Percentiles rank a stretch among this genome's conserved stretches.
phyloP scores from a whole-genome alignment of 495 filamentous ascomycete genomes.

The Astrocystis sublimbata region DNA sequence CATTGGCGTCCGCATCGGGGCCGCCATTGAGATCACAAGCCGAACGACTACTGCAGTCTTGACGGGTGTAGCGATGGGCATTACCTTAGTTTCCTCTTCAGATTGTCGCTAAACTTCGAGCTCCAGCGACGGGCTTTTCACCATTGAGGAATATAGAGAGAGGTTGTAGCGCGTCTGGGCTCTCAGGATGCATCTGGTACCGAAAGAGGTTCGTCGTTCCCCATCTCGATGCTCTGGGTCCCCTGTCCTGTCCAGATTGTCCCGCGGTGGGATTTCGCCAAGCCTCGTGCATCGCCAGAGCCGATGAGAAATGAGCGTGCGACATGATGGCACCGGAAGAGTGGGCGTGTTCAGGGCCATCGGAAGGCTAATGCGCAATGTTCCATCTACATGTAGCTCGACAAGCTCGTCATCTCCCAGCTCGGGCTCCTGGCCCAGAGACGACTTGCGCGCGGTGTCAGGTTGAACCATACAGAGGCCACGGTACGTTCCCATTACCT shows the following conservation, averaged over 20 bases:
- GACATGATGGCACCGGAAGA: neutral
- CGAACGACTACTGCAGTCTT: constrained; percentile 8
- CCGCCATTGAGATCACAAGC: neutral
- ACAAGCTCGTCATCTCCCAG: constrained; percentile 95
- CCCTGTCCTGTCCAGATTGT: neutral
- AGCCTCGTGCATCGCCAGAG: neutral
- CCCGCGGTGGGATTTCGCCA: neutral
- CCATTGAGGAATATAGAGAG: neutral
- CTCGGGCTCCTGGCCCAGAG: constrained; percentile 85
- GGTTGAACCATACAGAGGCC: constrained; percentile 89
- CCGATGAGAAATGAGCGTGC: neutral
- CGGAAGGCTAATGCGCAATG: neutral
- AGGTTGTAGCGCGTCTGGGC: neutral
- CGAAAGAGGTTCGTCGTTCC: constrained; percentile 69
- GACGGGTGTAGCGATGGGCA: neutral
- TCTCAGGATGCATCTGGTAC: constrained; percentile 73
- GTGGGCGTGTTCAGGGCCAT: neutral
- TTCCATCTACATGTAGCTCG: constrained; percentile 59
- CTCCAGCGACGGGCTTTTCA: neutral
- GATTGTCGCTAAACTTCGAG: neutral
- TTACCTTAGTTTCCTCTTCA: neutral
- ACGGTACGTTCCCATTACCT: constrained; percentile 57
- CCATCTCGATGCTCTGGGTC: neutral
- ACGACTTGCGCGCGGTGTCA: constrained; percentile 84
- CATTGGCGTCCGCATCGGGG: constrained; percentile 3